Percentiles rank a stretch among this genome's conserved stretches.
phyloP scores from a whole-genome alignment of 768 basidiomycete genomes.

The Psilocybe cyanescens region DNA sequence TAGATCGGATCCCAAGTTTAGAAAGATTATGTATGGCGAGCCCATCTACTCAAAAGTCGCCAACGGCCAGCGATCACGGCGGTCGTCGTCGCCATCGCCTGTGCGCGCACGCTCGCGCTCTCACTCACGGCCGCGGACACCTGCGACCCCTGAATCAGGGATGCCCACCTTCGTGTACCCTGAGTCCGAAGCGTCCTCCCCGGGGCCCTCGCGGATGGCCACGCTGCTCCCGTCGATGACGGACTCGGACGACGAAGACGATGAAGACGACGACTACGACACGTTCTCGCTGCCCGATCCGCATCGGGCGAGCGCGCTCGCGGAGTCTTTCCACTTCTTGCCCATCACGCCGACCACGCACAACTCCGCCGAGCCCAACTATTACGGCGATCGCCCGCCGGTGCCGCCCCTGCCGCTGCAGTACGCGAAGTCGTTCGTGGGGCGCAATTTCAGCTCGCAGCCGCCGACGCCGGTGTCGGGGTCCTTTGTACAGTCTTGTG shows the following conservation, averaged over 20 bases:
- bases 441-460: constrained; percentile 13
- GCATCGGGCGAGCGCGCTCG: constrained; percentile 46
- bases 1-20: constrained; percentile 46
- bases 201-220: constrained; percentile 6
- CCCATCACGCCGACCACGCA: constrained; percentile 44
- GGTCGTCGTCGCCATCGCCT: constrained; percentile 12
- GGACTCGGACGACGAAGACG: constrained; percentile 33
- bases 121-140: not conserved
- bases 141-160: constrained; percentile 6
- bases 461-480: constrained; percentile 18
- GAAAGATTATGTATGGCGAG: constrained; percentile 62
- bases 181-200: constrained; percentile 12
- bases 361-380: constrained; percentile 45
- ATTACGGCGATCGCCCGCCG: constrained; percentile 36
- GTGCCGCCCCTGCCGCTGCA: constrained; percentile 42
- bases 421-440: constrained; percentile 17
- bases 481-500: constrained; percentile 5
- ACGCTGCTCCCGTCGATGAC: constrained; percentile 16
- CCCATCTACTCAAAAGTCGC: constrained; percentile 51
- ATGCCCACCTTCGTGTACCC: constrained; percentile 12
- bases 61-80: constrained; percentile 14
- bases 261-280: constrained; percentile 37
- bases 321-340: constrained; percentile 51
- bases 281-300: constrained; percentile 26
- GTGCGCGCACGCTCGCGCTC: not conserved